Percentiles rank a stretch among this genome's conserved stretches.
Conservation (phyloP, 2,329 filamentous ascomycete genomes). For the Cadophora malorum region DNA sequence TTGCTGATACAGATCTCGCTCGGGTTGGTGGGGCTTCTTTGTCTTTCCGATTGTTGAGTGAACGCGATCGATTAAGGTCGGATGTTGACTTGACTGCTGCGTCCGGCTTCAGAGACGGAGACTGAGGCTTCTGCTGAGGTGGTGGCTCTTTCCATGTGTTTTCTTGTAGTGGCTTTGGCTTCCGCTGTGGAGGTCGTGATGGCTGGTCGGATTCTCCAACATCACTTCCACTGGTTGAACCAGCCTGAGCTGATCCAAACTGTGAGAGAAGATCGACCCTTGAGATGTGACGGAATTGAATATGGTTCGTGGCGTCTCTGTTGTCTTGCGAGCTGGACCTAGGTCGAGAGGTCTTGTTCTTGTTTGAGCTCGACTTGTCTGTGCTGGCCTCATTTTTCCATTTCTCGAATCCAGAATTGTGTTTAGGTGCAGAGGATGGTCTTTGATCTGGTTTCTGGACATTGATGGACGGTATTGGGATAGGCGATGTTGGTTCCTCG, state of each 20-base stretch:
- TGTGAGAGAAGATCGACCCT: background rate
- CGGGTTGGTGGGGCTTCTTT: background rate
- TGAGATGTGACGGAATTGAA: slow-evolving; percentile 17
- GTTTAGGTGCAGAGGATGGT: background rate
- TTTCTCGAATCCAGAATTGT: background rate
- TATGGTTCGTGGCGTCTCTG: background rate
- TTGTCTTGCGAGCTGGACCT: slow-evolving; percentile 15
- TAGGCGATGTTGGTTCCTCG: background rate
- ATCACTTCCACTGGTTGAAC: background rate
- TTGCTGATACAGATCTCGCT: slow-evolving; percentile 4
- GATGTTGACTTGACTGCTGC: background rate
- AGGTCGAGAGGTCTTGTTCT: background rate
- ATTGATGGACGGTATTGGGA: slow-evolving; percentile 17
- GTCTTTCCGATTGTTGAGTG: background rate
- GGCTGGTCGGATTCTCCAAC: background rate
- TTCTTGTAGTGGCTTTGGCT: background rate
- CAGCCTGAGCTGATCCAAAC: background rate
- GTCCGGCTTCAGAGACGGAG: background rate
- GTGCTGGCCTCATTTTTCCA: background rate
- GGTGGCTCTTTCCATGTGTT: background rate
- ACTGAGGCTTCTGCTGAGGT: background rate
- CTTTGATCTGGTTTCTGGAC: background rate
- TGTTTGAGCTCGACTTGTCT: background rate
- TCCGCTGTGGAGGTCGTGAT: background rate
- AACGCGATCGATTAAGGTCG: slow-evolving; percentile 11